These are phyloP conservation scores for Trypanosoma lewisi DNA, from an alignment of 208 protist genomes.

Conservation along the genomic window DNA sequence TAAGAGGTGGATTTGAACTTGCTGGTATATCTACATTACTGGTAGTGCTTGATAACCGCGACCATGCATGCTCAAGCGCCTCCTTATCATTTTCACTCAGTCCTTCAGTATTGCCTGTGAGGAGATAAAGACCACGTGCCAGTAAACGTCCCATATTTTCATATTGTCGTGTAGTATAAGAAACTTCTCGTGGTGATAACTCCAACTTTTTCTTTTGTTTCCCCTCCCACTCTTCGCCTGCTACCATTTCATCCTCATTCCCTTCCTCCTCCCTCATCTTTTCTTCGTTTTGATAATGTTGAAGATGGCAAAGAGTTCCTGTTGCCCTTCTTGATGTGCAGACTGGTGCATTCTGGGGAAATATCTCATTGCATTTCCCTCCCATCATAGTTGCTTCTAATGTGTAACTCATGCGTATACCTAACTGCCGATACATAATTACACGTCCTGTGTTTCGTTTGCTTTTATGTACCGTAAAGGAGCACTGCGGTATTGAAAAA, in stretches of 20 bases:
- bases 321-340: neutral
- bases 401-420: conserved; percentile 93
- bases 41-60: neutral
- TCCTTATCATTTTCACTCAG: neutral
- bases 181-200: conserved; percentile 12
- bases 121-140: conserved; percentile 11
- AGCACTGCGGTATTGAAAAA: conserved; percentile 74
- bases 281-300: no score
- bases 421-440: conserved; percentile 89
- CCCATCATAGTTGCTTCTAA: conserved; percentile 94
- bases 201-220: conserved; percentile 5
- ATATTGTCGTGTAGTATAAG: conserved; percentile 26
- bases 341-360: neutral
- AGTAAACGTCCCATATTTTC: conserved; percentile 28
- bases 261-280: neutral
- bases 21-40: neutral
- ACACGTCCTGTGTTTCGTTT: conserved; percentile 90
- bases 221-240: neutral
- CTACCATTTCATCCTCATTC: neutral
- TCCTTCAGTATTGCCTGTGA: conserved; percentile 7
- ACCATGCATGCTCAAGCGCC: conserved; percentile 28
- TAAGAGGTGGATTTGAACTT: neutral
- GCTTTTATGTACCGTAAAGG: conserved; percentile 86
- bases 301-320: neutral
- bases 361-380: conserved; percentile 28